Evolutionary conservation across 2,329 filamentous ascomycete species (phyloP).

Genomic region (Phaeomoniella chlamydospora): DNA sequence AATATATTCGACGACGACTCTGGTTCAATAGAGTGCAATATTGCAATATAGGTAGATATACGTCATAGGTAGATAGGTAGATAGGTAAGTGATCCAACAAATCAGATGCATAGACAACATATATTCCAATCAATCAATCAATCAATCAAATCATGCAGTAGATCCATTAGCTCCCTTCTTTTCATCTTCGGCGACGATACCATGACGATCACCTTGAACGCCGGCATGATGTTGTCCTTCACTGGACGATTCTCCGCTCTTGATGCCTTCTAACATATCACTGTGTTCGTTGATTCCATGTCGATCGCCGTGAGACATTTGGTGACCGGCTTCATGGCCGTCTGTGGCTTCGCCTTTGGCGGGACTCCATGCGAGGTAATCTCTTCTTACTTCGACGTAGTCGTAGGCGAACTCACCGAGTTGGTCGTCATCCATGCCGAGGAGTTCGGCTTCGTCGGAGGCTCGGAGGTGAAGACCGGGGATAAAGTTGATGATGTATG

Average conservation of each 20-base stretch:
- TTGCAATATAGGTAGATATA: too few species aligned
- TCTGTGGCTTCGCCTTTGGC: slow-evolving; percentile 23
- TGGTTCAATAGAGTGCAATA: too few species aligned
- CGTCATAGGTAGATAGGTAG: too few species aligned
- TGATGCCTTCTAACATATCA: slow-evolving; percentile 46
- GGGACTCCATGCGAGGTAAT: slow-evolving; percentile 36
- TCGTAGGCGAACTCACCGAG: slow-evolving; percentile 37
- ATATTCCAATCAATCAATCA: too few species aligned
- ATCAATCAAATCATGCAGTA: too few species aligned
- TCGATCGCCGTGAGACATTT: slow-evolving; percentile 42
- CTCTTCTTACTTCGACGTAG: slow-evolving; percentile 35
- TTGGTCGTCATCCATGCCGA: slow-evolving; percentile 44
- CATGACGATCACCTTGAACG: slow-evolving; percentile 19
- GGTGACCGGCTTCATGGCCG: slow-evolving; percentile 29
- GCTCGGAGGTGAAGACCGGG: slow-evolving; percentile 58
- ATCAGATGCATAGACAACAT: too few species aligned
- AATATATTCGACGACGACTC: too few species aligned
- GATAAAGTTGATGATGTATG: slow-evolving; percentile 56
- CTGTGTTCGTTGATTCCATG: slow-evolving; percentile 47
- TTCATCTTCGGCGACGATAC: slow-evolving; percentile 6
- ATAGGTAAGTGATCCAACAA: too few species aligned
- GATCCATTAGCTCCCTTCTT: slow-evolving; percentile 3
- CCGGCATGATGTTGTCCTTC: slow-evolving; percentile 30
- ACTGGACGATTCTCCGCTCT: slow-evolving; percentile 24
- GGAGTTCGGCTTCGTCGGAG: slow-evolving; percentile 50